Evolutionary conservation across 169 alveolate species (phyloP), one percentile per base, ranked within the genome.

Genomic region (Ichthyophthirius multifiliis): DNA sequence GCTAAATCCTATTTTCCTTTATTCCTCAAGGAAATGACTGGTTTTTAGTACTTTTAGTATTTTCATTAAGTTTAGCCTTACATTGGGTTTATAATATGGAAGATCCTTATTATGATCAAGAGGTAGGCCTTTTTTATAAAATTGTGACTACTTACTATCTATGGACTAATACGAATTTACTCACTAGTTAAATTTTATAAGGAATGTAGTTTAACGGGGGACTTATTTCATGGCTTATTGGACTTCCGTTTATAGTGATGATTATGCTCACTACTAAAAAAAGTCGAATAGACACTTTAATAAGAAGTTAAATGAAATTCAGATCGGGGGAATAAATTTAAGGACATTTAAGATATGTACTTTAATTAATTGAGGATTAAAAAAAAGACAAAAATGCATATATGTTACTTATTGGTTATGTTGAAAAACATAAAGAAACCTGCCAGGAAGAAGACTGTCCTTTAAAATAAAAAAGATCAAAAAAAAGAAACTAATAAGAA

Each of bases 381-480:
- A 74, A 45, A 15, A 46, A 47, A 32, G 67, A 75, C 37, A 46
- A 63, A 34, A 75, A 75, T 35, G 30, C 75, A 6, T 75, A 75
- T 47, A 75, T 75, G 83, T 55, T 75, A 9, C 48, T 75, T 48
- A 47, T 75, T 32, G 83, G 83, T 1, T 75, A 75, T 47, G 62
- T 75, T 32, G 83, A 75, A 55, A 47, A 75, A 20, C 83, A 75
- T 35, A 75, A 75, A 34, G 83, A 47, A 75, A 47, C 74, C 34
- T 75, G 83, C 48, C 34, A 47, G 35, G 18, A 34, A 34, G 71
- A 75, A 34, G 83, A 75, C 35, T 75, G 83, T 27, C 35, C 27
- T 34, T 47, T 75, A n/a, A 75, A 76, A 76, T 74, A 48, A 43
- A 15, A 45, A 47, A 47, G 44, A 34, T 34, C 27, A 16, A 75